Evolutionary conservation across 495 filamentous ascomycete species (phyloP), one percentile per base, ranked within the genome.

Genomic region (Neurospora hispaniola): DNA sequence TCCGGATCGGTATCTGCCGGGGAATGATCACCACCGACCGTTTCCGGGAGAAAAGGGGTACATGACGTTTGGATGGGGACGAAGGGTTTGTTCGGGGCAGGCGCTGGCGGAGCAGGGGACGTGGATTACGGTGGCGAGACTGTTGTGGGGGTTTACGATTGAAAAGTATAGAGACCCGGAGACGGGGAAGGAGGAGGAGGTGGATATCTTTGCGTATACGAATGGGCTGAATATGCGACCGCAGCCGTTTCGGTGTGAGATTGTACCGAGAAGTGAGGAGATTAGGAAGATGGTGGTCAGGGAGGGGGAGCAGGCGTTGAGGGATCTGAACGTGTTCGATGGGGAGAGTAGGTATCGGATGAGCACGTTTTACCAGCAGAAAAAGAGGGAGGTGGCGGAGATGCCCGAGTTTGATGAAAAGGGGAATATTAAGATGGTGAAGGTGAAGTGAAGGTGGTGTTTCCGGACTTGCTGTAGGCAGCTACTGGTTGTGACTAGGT

Each of bases 51-150:
- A 90, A 70, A 85, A 81, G 69, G 88, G 88, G 0, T 89, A 89
- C 75, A 89, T 89, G 87, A 90, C 87, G 6, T 90, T 90, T 69
- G 88, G 88, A 66, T 89, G 88, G 84, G 88, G 89, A 31, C 82
- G 88, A 3, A 82, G 89, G 6, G 84, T 89, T 31, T 90, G 89
- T 74, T 84, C 84, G 16, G 88, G 88, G 0, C 86, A 88, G 69
- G 85, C 86, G 4, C 78, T 90, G 0, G 89, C 89, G 0, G 88
- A 91, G 71, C 85, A 88, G 31, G 86, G 84, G 6, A 82, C 87
- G 4, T 89, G 86, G 82, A 82, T 89, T 40, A 85, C 85, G 0
- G 84, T 90, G 27, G 82, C 86, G 18, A 82, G 85, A 11, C 71
- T 88, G 31, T 75, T 90, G 2, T 89, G 89, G 89, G 88, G 77